These are phyloP conservation scores for Nymphaea colorata DNA, from an alignment of 164 flowering plant genomes.

Conservation along the genomic window DNA sequence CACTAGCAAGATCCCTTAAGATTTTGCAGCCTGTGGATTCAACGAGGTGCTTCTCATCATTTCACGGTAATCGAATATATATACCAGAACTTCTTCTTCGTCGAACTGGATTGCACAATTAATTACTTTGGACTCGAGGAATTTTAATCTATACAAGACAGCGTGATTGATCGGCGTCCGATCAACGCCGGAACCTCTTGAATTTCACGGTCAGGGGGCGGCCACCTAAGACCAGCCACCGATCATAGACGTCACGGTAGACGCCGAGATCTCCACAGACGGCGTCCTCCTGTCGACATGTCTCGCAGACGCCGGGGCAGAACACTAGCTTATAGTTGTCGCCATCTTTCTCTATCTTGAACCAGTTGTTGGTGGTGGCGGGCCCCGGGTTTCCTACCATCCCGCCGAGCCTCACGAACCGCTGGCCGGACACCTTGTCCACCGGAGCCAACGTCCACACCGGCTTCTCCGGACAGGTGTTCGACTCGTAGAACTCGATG, in stretches of 20 bases:
- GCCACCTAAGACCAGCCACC: background rate
- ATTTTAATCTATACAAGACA: too few species aligned
- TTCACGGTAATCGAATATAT: too few species aligned
- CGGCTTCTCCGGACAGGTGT: background rate
- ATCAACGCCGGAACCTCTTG: background rate
- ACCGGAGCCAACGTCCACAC: slow-evolving; percentile 15
- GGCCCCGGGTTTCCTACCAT: slow-evolving; percentile 20
- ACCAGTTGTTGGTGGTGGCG: slow-evolving; percentile 17
- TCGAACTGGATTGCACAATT: too few species aligned
- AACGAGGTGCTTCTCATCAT: too few species aligned
- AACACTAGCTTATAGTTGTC: background rate
- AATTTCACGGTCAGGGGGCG: background rate
- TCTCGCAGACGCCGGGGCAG: background rate
- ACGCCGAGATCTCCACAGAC: background rate
- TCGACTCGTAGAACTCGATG: too few species aligned
- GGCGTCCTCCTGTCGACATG: background rate
- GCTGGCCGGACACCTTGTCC: slow-evolving; percentile 7
- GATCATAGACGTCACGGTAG: background rate
- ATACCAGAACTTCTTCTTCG: too few species aligned
- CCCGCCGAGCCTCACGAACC: slow-evolving; percentile 15
- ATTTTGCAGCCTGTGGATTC: too few species aligned
- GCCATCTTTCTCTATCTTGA: slow-evolving; percentile 8
- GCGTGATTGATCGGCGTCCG: too few species aligned
- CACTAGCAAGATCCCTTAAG: too few species aligned
- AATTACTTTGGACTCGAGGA: too few species aligned